These are phyloP conservation scores for Neurospora sp. DNA, from an alignment of 495 filamentous ascomycete species.

Conservation along the genomic window DNA sequence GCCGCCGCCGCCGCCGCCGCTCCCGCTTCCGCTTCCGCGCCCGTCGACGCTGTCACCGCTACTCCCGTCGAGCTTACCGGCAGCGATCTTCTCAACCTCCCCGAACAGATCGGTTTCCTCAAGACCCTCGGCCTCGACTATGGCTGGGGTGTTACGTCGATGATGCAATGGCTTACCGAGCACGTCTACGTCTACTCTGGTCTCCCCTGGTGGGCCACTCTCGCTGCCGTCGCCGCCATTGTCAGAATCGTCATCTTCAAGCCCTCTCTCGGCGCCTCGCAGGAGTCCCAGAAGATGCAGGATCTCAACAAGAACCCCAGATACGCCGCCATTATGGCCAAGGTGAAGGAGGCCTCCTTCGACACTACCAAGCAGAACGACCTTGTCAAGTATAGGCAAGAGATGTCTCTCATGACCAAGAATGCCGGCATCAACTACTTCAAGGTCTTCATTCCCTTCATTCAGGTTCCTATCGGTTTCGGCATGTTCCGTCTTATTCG, in stretches of 20 bases:
- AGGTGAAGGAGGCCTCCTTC: slow-evolving; percentile 35
- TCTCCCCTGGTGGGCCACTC: slow-evolving; percentile 73
- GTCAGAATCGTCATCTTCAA: slow-evolving; percentile 57
- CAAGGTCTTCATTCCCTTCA: slow-evolving; percentile 46
- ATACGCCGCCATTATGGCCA: slow-evolving; percentile 36
- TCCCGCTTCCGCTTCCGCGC: slow-evolving; percentile 1
- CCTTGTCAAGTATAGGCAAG: slow-evolving; percentile 28
- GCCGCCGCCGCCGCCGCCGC: background rate
- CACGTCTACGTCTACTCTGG: slow-evolving; percentile 65
- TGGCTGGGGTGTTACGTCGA: slow-evolving; percentile 62
- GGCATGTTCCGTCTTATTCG: slow-evolving; percentile 70
- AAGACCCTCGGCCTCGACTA: slow-evolving; percentile 75
- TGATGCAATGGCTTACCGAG: slow-evolving; percentile 67
- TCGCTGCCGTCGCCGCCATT: slow-evolving; percentile 51
- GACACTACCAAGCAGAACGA: slow-evolving; percentile 29
- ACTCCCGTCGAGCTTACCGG: slow-evolving; percentile 26
- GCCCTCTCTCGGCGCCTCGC: slow-evolving; percentile 47
- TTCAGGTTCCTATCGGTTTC: slow-evolving; percentile 62
- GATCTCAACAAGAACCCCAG: slow-evolving; percentile 38
- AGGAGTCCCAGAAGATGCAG: slow-evolving; percentile 47
- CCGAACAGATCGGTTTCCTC: slow-evolving; percentile 73
- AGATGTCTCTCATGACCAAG: slow-evolving; percentile 40
- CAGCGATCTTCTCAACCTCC: slow-evolving; percentile 39
- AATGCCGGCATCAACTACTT: slow-evolving; percentile 42
- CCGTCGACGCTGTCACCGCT: slow-evolving; percentile 5